These are phyloP conservation scores for Ziziphus jujuba DNA, from an alignment of 306 rosid genomes.

Conservation along the genomic window DNA sequence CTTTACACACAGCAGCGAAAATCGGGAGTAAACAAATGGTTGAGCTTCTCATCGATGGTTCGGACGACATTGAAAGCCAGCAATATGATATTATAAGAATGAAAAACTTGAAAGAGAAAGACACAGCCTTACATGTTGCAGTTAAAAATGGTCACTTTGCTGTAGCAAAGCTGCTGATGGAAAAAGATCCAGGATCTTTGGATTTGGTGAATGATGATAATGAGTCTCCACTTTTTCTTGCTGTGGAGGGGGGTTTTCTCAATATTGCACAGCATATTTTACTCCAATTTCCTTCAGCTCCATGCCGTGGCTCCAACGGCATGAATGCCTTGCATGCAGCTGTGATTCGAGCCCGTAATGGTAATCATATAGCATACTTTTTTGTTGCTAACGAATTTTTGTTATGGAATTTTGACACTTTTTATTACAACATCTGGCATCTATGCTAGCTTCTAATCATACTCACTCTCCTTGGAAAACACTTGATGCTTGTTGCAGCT, in stretches of 20 bases:
- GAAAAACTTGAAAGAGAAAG: not conserved
- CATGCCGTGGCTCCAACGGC: constrained; percentile 4
- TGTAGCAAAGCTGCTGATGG: constrained; percentile 1
- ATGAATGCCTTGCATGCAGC: constrained; percentile 27
- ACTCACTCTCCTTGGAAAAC: too few relatives aligned
- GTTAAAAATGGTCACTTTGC: constrained; percentile 7
- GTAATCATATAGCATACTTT: too few relatives aligned
- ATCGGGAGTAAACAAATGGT: constrained; percentile 1
- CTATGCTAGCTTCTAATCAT: too few relatives aligned
- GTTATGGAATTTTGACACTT: too few relatives aligned
- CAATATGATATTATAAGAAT: not conserved
- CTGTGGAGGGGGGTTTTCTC: constrained; percentile 18
- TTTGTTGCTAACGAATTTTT: too few relatives aligned
- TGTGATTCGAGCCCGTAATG: not conserved
- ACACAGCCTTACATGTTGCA: constrained; percentile 11
- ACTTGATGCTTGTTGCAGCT: too few relatives aligned
- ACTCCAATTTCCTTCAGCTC: not conserved
- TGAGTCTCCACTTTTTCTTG: constrained; percentile 22
- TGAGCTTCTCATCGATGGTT: not conserved
- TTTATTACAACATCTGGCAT: too few relatives aligned
- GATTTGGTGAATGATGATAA: not conserved
- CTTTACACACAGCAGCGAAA: constrained; percentile 9
- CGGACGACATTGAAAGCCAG: not conserved
- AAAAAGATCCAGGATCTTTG: not conserved
- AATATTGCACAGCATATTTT: not conserved